Conservation (phyloP, 192 early-diverging fungal species). For the Backusella australiensis region DNA sequence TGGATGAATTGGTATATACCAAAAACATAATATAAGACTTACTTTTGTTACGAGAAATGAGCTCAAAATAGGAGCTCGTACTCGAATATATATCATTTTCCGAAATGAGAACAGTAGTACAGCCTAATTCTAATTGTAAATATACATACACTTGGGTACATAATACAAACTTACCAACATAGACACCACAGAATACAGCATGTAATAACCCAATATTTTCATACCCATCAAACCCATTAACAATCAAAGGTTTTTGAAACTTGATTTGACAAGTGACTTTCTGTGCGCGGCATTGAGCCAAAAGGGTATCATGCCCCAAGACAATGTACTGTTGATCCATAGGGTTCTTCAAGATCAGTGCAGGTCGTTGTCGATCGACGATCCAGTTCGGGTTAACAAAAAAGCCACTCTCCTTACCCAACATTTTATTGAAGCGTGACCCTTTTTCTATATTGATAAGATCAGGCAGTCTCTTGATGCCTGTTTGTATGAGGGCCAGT, state of each 20-base stretch:
- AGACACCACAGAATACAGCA: conserved; percentile 29
- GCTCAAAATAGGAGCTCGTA: conserved; percentile 71
- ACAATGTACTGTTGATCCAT: conserved; percentile 40
- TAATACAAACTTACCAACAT: conserved; percentile 20
- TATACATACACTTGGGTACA: too few species aligned
- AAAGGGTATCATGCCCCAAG: conserved; percentile 48
- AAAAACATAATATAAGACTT: not conserved
- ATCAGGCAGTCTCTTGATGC: conserved; percentile 43
- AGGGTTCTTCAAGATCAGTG: conserved; percentile 56
- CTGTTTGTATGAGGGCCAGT: conserved; percentile 34
- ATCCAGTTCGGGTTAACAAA: conserved; percentile 54
- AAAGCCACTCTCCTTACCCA: conserved; percentile 59
- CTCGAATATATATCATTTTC: conserved; percentile 51
- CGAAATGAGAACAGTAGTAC: conserved; percentile 61
- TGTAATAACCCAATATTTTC: conserved; percentile 24
- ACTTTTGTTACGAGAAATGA: conserved; percentile 64
- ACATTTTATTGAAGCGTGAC: conserved; percentile 55
- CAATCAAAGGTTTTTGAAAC: conserved; percentile 42
- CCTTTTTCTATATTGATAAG: conserved; percentile 64
- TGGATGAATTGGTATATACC: not conserved
- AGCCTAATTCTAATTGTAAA: conserved; percentile 36
- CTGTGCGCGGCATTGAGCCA: conserved; percentile 61
- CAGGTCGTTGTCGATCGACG: conserved; percentile 1
- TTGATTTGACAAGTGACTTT: conserved; percentile 57
- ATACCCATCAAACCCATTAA: conserved; percentile 14